Conservation (phyloP, 1,284 basidiomycete species). For the Rhodotorula glutinis region DNA sequence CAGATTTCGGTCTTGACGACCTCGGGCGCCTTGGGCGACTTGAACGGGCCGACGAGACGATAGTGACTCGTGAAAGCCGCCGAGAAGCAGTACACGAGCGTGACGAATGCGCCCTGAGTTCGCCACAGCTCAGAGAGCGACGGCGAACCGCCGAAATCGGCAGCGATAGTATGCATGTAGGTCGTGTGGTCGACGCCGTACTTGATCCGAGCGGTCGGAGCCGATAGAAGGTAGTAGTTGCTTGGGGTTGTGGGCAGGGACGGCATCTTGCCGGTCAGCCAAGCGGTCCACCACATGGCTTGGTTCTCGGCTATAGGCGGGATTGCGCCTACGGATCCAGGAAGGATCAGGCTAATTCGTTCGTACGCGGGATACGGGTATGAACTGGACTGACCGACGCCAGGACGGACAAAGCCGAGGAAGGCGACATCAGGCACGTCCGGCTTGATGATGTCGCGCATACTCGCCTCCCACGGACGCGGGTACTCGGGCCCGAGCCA, state of each 20-base stretch:
- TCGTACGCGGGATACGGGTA: background rate
- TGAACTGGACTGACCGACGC: conserved; percentile 53
- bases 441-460: conserved; percentile 55
- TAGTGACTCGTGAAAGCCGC: conserved; percentile 65
- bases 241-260: conserved; percentile 51
- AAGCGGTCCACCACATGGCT: conserved; percentile 60
- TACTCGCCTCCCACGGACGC: conserved; percentile 55
- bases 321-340: conserved; percentile 55
- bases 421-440: conserved; percentile 53
- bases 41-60: conserved; percentile 58
- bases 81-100: conserved; percentile 62
- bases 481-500: conserved; percentile 50
- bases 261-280: conserved; percentile 54
- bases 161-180: conserved; percentile 62
- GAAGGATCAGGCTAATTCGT: conserved; percentile 2
- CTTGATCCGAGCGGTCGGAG: conserved; percentile 58
- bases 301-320: conserved; percentile 67
- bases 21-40: conserved; percentile 43
- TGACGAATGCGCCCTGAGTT: conserved; percentile 58
- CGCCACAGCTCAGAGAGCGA: conserved; percentile 55
- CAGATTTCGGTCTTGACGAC: conserved; percentile 62
- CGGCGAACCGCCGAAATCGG: conserved; percentile 62
- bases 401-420: conserved; percentile 64
- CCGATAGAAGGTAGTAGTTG: conserved; percentile 61
- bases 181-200: conserved; percentile 40